phyloP scores from a whole-genome alignment of 495 filamentous ascomycete species.

The Pyrenopolyporus hunteri region DNA sequence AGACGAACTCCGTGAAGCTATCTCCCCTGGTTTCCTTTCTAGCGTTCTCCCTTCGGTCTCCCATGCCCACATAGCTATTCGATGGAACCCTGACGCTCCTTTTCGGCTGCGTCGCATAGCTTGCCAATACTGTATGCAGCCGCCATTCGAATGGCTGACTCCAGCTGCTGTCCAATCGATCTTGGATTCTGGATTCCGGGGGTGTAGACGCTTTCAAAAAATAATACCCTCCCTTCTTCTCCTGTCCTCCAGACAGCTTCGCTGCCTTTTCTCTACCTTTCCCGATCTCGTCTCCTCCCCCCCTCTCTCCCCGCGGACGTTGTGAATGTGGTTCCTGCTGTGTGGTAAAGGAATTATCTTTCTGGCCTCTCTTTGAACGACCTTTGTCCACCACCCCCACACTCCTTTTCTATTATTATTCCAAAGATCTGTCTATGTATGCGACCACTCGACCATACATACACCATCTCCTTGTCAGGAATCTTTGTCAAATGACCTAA shows the following conservation, averaged over 20 bases:
- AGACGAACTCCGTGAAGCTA: constrained; percentile 29
- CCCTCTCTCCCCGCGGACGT: constrained; percentile 34
- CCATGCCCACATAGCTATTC: constrained; percentile 18
- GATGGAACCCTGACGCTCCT: constrained; percentile 36
- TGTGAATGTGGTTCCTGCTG: constrained; percentile 38
- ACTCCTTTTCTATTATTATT: constrained; percentile 32
- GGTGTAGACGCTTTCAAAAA: constrained; percentile 41
- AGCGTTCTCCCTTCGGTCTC: background rate
- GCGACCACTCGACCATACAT: constrained; percentile 26
- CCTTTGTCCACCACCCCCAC: constrained; percentile 34
- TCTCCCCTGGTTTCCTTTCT: constrained; percentile 18
- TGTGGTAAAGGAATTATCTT: constrained; percentile 37
- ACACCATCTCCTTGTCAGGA: constrained; percentile 27
- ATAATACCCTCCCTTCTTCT: constrained; percentile 27
- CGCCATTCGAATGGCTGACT: constrained; percentile 34
- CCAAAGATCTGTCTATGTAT: constrained; percentile 29
- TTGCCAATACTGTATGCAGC: constrained; percentile 29
- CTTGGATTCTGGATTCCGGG: constrained; percentile 24
- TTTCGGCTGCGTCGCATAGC: constrained; percentile 42
- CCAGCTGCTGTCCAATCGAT: constrained; percentile 41
- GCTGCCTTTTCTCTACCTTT: constrained; percentile 32
- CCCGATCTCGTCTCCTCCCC: constrained; percentile 39
- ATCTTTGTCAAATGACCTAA: constrained; percentile 18
- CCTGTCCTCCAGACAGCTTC: constrained; percentile 32
- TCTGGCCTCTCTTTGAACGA: constrained; percentile 35